A percentile compares a stretch with the other conserved stretches of the same genome.
Evolutionary conservation across 352 stramenopile genomes (phyloP).

Genomic region (Elongisporangium undulatum): DNA sequence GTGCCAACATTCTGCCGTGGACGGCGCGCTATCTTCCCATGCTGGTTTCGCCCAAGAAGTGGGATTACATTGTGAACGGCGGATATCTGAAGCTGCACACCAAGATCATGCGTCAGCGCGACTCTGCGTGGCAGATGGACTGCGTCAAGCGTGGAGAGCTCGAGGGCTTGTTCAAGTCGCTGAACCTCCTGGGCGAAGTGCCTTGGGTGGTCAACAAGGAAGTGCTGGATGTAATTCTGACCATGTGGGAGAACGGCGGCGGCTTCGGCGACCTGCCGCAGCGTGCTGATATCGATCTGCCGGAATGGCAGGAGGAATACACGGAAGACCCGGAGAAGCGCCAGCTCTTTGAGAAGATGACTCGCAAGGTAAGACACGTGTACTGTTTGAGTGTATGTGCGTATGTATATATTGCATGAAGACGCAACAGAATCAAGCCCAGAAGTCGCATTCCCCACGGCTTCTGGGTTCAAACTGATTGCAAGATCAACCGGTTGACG

Average conservation of each 20-base stretch:
- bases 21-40: slow-evolving; percentile 93
- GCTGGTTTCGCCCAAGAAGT: slow-evolving; percentile 93
- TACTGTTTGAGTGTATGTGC: slow-evolving; percentile 8
- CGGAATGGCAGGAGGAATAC: slow-evolving; percentile 61
- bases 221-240: slow-evolving; percentile 89
- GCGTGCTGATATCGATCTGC: slow-evolving; percentile 51
- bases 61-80: slow-evolving; percentile 86
- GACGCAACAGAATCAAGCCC: slow-evolving; percentile 80
- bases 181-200: slow-evolving; percentile 92
- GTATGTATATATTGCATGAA: slow-evolving; percentile 4
- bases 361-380: slow-evolving; percentile 56
- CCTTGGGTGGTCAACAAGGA: slow-evolving; percentile 95
- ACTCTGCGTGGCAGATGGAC: slow-evolving; percentile 84
- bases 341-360: slow-evolving; percentile 57
- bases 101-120: slow-evolving; percentile 91
- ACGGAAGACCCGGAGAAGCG: slow-evolving; percentile 56
- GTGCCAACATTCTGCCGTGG: slow-evolving; percentile 66
- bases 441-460: slow-evolving; percentile 40
- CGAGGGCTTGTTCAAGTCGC: slow-evolving; percentile 76
- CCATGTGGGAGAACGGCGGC: slow-evolving; percentile 90
- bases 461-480: slow-evolving; percentile 85
- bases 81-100: slow-evolving; percentile 92
- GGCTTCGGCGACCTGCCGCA: slow-evolving; percentile 93
- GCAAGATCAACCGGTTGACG: slow-evolving; percentile 56
- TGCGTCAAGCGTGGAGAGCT: slow-evolving; percentile 87